phyloP scores from a whole-genome alignment of 1,284 basidiomycete genomes.

The Polyporus tsugae region DNA sequence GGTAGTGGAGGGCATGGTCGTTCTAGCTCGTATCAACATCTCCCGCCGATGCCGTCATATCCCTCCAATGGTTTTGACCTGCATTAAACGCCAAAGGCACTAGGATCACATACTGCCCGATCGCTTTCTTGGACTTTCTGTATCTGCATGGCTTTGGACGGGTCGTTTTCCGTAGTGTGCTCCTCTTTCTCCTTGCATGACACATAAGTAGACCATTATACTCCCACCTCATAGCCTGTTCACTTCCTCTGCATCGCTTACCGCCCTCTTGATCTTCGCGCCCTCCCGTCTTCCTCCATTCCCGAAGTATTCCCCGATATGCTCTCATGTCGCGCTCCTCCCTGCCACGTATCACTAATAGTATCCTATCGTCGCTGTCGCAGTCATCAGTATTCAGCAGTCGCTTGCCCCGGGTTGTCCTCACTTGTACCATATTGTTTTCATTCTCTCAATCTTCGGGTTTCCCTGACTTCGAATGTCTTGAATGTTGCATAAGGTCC shows the following conservation, averaged over 20 bases:
- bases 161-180: conserved; percentile 1
- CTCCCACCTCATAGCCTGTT: background rate
- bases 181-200: background rate
- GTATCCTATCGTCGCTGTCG: conserved; percentile 13
- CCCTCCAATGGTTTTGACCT: conserved; percentile 9
- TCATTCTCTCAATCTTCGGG: background rate
- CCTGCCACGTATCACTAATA: background rate
- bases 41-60: conserved; percentile 15
- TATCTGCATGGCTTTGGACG: conserved; percentile 4
- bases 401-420: background rate
- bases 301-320: background rate
- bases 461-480: background rate
- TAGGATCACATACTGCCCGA: background rate
- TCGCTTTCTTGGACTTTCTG: conserved; percentile 15
- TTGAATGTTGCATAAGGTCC: background rate
- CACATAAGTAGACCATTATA: conserved; percentile 1
- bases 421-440: conserved; percentile 1
- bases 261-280: background rate
- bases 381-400: background rate
- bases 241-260: background rate
- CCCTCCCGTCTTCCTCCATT: background rate
- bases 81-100: background rate
- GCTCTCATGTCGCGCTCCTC: conserved; percentile 3
- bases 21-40: conserved; percentile 9
- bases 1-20: conserved; percentile 1